Conservation (phyloP, 139 green algal genomes). For the Tetraselmis chui region DNA sequence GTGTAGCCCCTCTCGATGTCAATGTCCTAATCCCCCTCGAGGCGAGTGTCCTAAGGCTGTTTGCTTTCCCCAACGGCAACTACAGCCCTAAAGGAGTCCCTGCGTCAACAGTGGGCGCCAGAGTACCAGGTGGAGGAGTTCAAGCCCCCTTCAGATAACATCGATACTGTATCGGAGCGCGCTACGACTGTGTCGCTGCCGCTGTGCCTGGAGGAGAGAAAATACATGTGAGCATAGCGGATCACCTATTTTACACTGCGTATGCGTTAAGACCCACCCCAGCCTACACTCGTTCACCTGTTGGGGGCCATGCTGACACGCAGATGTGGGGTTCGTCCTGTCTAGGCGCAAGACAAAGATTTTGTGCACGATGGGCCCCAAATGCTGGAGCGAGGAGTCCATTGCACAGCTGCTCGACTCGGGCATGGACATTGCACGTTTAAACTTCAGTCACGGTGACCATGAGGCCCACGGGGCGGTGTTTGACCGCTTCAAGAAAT, state of each 20-base stretch:
- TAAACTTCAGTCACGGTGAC: slow-evolving; percentile 67
- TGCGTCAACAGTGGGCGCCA: neutral
- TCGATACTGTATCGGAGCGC: neutral
- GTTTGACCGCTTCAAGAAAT: slow-evolving; percentile 48
- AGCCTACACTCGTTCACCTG: too few species aligned
- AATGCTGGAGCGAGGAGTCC: slow-evolving; percentile 42
- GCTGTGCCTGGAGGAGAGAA: neutral
- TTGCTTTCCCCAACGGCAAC: too few species aligned
- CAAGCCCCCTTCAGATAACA: neutral
- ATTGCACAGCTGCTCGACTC: slow-evolving; percentile 53
- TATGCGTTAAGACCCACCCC: too few species aligned
- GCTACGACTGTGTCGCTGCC: neutral
- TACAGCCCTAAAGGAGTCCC: neutral
- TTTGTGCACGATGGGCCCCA: slow-evolving; percentile 56
- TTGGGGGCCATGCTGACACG: too few species aligned
- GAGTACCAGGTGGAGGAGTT: neutral
- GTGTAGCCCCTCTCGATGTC: too few species aligned
- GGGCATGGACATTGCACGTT: slow-evolving; percentile 50
- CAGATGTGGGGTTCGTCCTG: too few species aligned
- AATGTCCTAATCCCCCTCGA: too few species aligned
- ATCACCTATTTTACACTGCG: too few species aligned
- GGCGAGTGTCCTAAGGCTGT: too few species aligned
- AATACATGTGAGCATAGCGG: neutral
- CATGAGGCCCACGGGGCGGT: slow-evolving; percentile 40
- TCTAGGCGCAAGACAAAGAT: slow-evolving; percentile 43